Evolutionary conservation across 306 rosid species (phyloP).

Genomic region (Medicago arabica): DNA sequence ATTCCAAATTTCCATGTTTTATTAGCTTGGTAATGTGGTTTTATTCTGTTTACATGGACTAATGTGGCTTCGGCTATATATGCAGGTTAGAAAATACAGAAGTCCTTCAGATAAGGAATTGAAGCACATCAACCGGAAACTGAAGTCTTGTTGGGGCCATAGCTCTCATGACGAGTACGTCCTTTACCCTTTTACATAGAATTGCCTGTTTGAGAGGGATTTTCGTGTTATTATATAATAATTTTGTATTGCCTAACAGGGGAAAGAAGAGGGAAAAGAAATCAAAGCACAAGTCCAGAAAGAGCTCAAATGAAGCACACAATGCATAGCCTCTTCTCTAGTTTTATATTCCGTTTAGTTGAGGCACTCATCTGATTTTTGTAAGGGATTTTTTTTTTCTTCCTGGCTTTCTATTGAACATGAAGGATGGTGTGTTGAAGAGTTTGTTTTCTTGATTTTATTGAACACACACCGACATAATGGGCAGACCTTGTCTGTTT

Average conservation of each 20-base stretch:
- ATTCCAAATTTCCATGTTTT: conserved; percentile 34
- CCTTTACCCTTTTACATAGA: conserved; percentile 41
- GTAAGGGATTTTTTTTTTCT: neutral
- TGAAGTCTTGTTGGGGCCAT: conserved; percentile 92
- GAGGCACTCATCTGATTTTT: conserved; percentile 25
- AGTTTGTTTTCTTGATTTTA: neutral
- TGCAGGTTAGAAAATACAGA: conserved; percentile 66
- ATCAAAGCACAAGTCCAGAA: conserved; percentile 90
- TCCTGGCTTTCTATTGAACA: neutral
- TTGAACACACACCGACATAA: neutral
- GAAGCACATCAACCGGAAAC: conserved; percentile 84
- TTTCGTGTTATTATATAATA: conserved; percentile 7
- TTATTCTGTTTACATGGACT: conserved; percentile 43
- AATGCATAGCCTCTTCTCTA: conserved; percentile 35
- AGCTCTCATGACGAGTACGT: conserved; percentile 82
- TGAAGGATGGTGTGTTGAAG: neutral
- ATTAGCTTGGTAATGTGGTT: conserved; percentile 32
- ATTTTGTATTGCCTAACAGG: conserved; percentile 50
- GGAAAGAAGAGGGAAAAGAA: conserved; percentile 92
- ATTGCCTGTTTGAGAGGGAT: conserved; percentile 1
- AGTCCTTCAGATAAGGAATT: conserved; percentile 85
- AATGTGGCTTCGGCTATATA: conserved; percentile 39
- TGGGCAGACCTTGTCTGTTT: neutral
- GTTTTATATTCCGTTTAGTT: conserved; percentile 9
- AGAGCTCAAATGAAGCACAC: conserved; percentile 63